Evolutionary conservation across 1,139 yeast species (phyloP).

Genomic region (Blastobotrys apis): DNA sequence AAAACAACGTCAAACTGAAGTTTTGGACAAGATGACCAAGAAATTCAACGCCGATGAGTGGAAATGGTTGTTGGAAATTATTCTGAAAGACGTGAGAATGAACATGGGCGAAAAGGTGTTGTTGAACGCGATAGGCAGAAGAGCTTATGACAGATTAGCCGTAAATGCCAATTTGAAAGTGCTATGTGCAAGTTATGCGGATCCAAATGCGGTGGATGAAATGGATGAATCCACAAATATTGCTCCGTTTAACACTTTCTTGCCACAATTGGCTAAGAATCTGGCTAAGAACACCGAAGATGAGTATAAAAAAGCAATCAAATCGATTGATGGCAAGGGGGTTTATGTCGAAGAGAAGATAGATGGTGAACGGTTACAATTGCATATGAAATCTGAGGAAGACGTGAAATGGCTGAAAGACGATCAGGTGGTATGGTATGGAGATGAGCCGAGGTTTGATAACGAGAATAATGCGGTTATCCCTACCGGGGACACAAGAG

Average conservation of each 20-base stretch:
- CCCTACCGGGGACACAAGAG: not conserved
- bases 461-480: not conserved
- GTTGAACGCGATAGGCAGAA: conserved; percentile 48
- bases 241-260: not conserved
- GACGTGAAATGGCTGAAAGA: conserved; percentile 12
- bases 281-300: conserved; percentile 47
- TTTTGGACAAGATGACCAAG: conserved; percentile 47
- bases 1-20: conserved; percentile 29
- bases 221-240: conserved; percentile 10
- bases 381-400: conserved; percentile 52
- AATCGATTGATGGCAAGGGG: conserved; percentile 40
- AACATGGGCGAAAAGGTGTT: conserved; percentile 60
- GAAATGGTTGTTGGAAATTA: conserved; percentile 63
- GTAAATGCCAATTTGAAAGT: conserved; percentile 63
- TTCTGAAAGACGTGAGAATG: conserved; percentile 47
- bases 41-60: conserved; percentile 60
- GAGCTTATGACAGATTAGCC: not conserved
- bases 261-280: conserved; percentile 44
- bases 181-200: conserved; percentile 56
- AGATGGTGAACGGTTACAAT: conserved; percentile 85
- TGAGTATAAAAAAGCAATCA: conserved; percentile 47
- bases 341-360: conserved; percentile 85
- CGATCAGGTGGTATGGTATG: not conserved
- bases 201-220: conserved; percentile 28
- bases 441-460: not conserved